phyloP scores from a whole-genome alignment of 768 basidiomycete genomes.

The Phlebiopsis flavidoalba region DNA sequence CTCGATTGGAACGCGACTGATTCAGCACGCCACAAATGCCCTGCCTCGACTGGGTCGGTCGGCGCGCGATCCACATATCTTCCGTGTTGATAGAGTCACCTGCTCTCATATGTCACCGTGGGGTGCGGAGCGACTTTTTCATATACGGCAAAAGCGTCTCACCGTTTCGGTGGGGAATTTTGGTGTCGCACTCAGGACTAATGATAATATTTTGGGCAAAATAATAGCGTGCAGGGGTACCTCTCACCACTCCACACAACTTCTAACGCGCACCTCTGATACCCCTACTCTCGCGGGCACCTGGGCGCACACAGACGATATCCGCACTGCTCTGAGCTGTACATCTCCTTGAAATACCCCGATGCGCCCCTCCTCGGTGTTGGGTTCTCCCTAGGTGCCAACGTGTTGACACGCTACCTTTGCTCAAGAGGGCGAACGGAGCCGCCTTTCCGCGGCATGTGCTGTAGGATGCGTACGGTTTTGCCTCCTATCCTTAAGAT shows the following conservation, averaged over 20 bases:
- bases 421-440: conserved; percentile 69
- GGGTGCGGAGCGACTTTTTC: background rate
- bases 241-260: conserved; percentile 78
- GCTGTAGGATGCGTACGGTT: conserved; percentile 68
- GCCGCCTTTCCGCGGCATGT: conserved; percentile 61
- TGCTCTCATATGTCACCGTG: background rate
- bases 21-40: conserved; percentile 6
- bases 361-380: conserved; percentile 78
- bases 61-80: background rate
- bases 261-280: no score
- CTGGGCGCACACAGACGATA: conserved; percentile 88
- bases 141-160: background rate
- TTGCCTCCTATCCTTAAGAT: conserved; percentile 5
- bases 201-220: background rate
- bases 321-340: conserved; percentile 75
- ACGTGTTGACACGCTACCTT: conserved; percentile 86
- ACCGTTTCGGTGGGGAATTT: background rate
- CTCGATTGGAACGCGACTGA: background rate
- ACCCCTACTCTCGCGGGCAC: no score
- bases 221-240: conserved; percentile 82
- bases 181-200: background rate
- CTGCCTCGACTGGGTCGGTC: background rate
- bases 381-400: conserved; percentile 93
- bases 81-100: no score
- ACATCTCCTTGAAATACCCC: conserved; percentile 70